Percentiles rank a stretch among this genome's conserved stretches.
These are phyloP conservation scores for Colletotrichum limetticola DNA, from an alignment of 2,329 filamentous ascomycete species.

Conservation along the genomic window DNA sequence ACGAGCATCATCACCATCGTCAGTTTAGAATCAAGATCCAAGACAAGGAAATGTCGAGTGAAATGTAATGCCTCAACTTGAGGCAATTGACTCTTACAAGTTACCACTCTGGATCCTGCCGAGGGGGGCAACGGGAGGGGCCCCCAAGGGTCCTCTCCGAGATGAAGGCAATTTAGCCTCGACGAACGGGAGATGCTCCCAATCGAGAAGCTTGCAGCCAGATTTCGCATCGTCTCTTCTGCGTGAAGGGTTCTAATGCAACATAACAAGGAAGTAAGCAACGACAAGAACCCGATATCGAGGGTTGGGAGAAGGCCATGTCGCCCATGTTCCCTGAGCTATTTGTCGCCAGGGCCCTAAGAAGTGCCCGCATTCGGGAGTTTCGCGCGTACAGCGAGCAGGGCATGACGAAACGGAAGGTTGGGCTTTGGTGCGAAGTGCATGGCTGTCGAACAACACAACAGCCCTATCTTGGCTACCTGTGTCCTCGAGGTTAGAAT, in stretches of 20 bases:
- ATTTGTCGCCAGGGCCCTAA: not conserved
- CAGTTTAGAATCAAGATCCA: not conserved
- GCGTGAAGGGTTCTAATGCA: not conserved
- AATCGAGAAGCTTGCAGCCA: slow-evolving; percentile 12
- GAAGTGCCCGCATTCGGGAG: not conserved
- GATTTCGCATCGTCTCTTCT: not conserved
- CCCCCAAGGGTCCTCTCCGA: slow-evolving; percentile 6
- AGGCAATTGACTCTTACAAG: not conserved
- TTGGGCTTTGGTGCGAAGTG: not conserved
- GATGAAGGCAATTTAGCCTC: slow-evolving; percentile 27
- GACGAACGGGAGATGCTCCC: not conserved
- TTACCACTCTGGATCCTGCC: not conserved
- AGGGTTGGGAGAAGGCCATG: not conserved
- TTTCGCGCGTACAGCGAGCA: no score
- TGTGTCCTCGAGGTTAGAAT: not conserved
- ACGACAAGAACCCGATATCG: not conserved
- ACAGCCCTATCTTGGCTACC: not conserved
- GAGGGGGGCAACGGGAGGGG: slow-evolving; percentile 1
- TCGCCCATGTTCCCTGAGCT: not conserved
- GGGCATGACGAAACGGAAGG: no score
- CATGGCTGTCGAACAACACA: not conserved
- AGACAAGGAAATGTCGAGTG: not conserved
- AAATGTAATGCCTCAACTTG: not conserved
- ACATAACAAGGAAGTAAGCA: not conserved
- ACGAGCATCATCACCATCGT: not conserved